Base-by-base conservation (phyloP, 192 early-diverging fungal species). In the Backusella westeae region DNA sequence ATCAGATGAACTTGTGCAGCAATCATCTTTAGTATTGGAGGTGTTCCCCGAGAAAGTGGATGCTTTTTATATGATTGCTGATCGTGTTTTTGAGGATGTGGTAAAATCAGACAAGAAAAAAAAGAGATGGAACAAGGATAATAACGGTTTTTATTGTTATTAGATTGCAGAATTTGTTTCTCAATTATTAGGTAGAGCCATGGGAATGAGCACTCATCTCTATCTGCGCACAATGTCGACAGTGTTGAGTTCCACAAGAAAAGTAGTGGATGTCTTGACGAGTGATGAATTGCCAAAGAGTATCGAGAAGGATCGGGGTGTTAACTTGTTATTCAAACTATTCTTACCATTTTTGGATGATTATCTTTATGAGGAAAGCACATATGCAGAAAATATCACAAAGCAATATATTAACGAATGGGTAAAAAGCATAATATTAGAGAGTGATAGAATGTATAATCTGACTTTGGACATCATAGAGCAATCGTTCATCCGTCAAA, bases 81-180 rank as follows among this genome's bases (percentile, higher is more conserved):
- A 91, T 79, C 89, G 90, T 12, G 94, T 96, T 34, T 91, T 95
- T 86, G 94, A 96, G 75, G 94, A 95, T 84, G 85, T 89, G 49
- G 84, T 85, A 85, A 78, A 75, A 46, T 41, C 0, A 39, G 38
- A 39, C 1, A 26, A 52, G 7, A 26, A 14, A 52, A 67, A 26
- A 42, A 10, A 65, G 14, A 41, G 21, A 63, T 4, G 32, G 39
- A 35, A 69, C 6, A n/a, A 5, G 36, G 9, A 59, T 14, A 56
- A 32, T 77, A n/a, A 56, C 34, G 19, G 69, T 56, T n/a, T 2
- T 68, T 36, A 14, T 71, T 36, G 6, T 67, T 38, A 42, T 23
- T 80, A 87, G 67, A 89, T 95, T 36, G 84, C 92, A 23, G 94
- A 96, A 63, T 96, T 95, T 67, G 78, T 95, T 32, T 78, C 78